Evolutionary conservation across 2,329 filamentous ascomycete genomes (phyloP), one percentile per base, ranked within the genome.

Genomic region (Pyricularia sp.): DNA sequence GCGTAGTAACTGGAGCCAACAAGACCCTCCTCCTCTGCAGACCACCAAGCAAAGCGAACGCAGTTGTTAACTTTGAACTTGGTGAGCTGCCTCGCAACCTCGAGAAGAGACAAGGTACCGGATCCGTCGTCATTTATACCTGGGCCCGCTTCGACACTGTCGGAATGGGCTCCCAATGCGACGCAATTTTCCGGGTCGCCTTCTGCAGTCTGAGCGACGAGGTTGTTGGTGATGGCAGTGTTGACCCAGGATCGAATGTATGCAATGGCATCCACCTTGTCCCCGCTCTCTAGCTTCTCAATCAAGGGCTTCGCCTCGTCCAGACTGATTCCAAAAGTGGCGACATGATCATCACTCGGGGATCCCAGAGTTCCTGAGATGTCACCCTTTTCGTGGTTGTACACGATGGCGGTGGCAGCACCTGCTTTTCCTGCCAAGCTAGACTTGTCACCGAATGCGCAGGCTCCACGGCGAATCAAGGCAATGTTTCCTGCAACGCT

Each of bases 11-110:
- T 84, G 68, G 79, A 93, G 67, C 78, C 86, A 2, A 88, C 76
- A 1, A 88, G 82, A 26, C 85, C 84, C 68, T 87, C 84, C 73
- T 89, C 86, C 73, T 88, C 86, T 49, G 80, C 86, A 0, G 84
- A 80, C 85, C 85, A 88, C 84, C 85, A 88, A 2, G 82, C 84
- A 66, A 88, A 88, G 63, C 85, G 82, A 26, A 88, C 84, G 69
- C 84, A 86, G 76, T 88, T 88, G 72, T 83, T 83, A 69, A 87
- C 84, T 40, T 73, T 75, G 74, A 82, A 88, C 24, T 79, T 78
- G 40, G 40, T 49, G 40, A 49, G 40, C 40, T 49, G 40, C 40
- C 40, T 49, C 16, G 40, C 40, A n/a, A 49, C 40, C 40, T 49
- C 40, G 40, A 49, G 4, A 7, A 49, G 40, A n/a, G 40, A 49